Base-by-base conservation (phyloP, 176 grass and related monocot species). In the Aegilops tauschii region DNA sequence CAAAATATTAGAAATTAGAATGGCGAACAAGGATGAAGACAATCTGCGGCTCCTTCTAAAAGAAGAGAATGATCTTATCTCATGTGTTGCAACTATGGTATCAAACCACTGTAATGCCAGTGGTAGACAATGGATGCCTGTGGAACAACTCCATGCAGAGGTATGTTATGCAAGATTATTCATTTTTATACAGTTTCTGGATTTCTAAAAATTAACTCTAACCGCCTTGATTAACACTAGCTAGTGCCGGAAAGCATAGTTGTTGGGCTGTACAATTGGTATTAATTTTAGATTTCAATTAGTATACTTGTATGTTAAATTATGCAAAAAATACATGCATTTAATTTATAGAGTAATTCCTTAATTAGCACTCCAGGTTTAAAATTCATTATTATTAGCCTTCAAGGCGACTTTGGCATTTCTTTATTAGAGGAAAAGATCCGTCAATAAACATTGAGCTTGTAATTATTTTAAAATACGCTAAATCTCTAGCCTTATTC, bases 31-130 rank as follows among this genome's bases (percentile, higher is more conserved):
- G 89, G 86, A 49, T 92, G 65, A 49, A 49, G 36, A 49, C 79
- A 32, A 11, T 81, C 2, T 50, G 30, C 30, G 54, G 23, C 25
- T 13, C 66, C 28, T 87, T 29, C 73, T 77, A 62, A 80, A 89
- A 87, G 89, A 93, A 93, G 91, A 93, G 78, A 91, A 89, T 78
- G 61, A 89, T 80, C 73, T 91, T 69, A 79, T 86, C 6, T 80
- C 81, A 16, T 92, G 7, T 77, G 64, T 97, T 86, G 81, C 58
- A 76, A 59, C 25, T 2, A n/a, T 94, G 44, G 76, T 89, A 28
- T 87, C 81, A 62, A 75, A 85, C 42, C 31, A 85, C 17, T 92
- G 71, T 80, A 69, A 72, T 23, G 52, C 83, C 31, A 77, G 70
- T 49, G 69, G 90, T 52, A 52, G 49, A 17, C 49, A 52, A 69